Evolutionary conservation across 2,329 filamentous ascomycete species (phyloP).

Genomic region (Claviceps sp.): DNA sequence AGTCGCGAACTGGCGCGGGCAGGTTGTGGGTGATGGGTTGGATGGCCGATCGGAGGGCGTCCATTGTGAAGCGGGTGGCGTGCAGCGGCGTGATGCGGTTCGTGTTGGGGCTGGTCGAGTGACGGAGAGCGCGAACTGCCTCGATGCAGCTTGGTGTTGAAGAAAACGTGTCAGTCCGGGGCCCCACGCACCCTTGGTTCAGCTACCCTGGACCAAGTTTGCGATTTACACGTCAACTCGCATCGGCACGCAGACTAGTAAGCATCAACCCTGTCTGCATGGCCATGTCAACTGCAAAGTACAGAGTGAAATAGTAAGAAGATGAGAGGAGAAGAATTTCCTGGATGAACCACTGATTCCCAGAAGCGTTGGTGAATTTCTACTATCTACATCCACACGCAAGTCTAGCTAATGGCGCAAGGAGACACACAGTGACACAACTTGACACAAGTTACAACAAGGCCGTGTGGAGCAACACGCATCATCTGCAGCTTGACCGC

Average conservation of each 20-base stretch:
- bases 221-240: too few relatives aligned
- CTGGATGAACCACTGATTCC: too few relatives aligned
- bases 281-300: too few relatives aligned
- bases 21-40: conserved; percentile 60
- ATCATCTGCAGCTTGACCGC: neutral
- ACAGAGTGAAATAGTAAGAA: too few relatives aligned
- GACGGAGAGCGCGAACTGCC: neutral
- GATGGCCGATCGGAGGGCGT: conserved; percentile 45
- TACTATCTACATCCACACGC: too few relatives aligned
- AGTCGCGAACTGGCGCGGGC: conserved; percentile 59
- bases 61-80: conserved; percentile 31
- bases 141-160: neutral
- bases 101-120: neutral
- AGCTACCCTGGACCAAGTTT: neutral
- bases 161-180: neutral
- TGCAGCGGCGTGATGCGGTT: neutral
- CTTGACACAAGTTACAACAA: too few relatives aligned
- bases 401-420: neutral
- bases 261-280: too few relatives aligned
- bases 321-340: too few relatives aligned
- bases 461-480: too few relatives aligned
- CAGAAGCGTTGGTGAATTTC: too few relatives aligned
- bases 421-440: neutral
- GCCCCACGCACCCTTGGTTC: neutral
- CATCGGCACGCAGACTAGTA: too few relatives aligned